Percentiles rank a stretch among this genome's conserved stretches.
Conservation (phyloP, 768 basidiomycete genomes). For the Mycena filopes region DNA sequence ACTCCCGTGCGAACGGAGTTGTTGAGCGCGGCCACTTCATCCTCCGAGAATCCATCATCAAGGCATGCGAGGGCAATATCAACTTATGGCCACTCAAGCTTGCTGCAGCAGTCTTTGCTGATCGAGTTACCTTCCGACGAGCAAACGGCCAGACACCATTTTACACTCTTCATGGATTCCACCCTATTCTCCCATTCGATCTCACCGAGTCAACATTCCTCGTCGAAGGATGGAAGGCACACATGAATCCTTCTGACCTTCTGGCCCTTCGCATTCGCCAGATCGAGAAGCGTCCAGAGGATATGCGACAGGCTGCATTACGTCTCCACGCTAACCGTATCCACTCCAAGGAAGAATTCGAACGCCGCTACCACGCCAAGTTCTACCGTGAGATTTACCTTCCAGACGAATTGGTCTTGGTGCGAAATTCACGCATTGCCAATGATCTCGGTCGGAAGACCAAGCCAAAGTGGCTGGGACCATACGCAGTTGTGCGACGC, state of each 20-base stretch:
- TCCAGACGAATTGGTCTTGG: neutral
- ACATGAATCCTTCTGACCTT: conserved; percentile 29
- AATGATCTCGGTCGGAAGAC: neutral
- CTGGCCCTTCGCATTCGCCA: conserved; percentile 38
- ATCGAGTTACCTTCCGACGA: conserved; percentile 28
- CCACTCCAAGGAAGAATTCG: neutral
- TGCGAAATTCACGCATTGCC: neutral
- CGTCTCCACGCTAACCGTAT: neutral
- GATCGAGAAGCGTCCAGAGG: conserved; percentile 18
- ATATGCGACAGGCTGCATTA: neutral
- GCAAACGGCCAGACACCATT: conserved; percentile 34
- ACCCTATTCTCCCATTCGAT: conserved; percentile 45
- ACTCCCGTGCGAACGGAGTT: conserved; percentile 5
- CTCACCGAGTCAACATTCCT: conserved; percentile 43
- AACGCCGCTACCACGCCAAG: neutral
- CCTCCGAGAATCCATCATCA: neutral
- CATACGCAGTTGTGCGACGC: conserved; percentile 9
- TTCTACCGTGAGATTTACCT: neutral
- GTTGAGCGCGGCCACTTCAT: conserved; percentile 15
- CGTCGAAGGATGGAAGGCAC: conserved; percentile 28
- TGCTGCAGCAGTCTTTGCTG: conserved; percentile 11
- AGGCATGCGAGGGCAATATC: conserved; percentile 11
- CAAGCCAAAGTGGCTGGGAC: conserved; percentile 7
- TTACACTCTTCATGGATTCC: conserved; percentile 38
- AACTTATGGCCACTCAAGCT: conserved; percentile 15